Evolutionary conservation across 2,329 filamentous ascomycete species (phyloP), one percentile per base, ranked within the genome.

Genomic region (Arthrobotrys sphaeroides): DNA sequence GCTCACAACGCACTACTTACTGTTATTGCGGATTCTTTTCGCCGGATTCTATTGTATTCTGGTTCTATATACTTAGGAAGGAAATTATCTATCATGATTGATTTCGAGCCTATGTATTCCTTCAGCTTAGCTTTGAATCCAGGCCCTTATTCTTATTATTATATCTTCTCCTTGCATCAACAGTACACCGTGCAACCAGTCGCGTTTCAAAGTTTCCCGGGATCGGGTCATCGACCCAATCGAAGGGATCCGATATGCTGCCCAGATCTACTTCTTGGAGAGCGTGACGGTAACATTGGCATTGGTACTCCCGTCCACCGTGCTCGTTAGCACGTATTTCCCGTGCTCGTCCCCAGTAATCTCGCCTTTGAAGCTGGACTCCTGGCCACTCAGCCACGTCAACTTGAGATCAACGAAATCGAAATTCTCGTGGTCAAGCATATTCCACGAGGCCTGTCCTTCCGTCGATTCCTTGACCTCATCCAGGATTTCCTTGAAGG

Each of bases 341-440:
- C 31, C 38, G 13, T 55, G 24, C 3, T 68, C 62, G 22, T 64
- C 70, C 1, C 62, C 70, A 2, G 26, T 24, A 22, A 68, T 68
- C 20, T 62, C 57, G 22, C 36, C 59, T 31, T 64, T 75, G 38
- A 36, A 68, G 2, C 9, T 6, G 13, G 70, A 9, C 10, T 64
- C 16, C 13, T 57, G 20, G 3, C 62, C 62, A 31, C 70, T 68
- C 40, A 68, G 31, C 70, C 70, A 75, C 3, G 13, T 59, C 16
- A 75, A 20, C 53, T 64, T 62, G 10, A 75, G 36, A 22, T 75
- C 70, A n/a, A 68, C 38, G 24, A 55, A 55, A 55, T 55, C 51
- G 10, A 64, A 51, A 40, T 75, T 68, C 10, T 62, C 64, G 1
- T 51, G 62, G 24, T 75, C 70, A 31, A 59, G 67, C n/a, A 75